Evolutionary conservation across 352 stramenopile species (phyloP), one percentile per base, ranked within the genome.

Genomic region (Globisporangium polare): DNA sequence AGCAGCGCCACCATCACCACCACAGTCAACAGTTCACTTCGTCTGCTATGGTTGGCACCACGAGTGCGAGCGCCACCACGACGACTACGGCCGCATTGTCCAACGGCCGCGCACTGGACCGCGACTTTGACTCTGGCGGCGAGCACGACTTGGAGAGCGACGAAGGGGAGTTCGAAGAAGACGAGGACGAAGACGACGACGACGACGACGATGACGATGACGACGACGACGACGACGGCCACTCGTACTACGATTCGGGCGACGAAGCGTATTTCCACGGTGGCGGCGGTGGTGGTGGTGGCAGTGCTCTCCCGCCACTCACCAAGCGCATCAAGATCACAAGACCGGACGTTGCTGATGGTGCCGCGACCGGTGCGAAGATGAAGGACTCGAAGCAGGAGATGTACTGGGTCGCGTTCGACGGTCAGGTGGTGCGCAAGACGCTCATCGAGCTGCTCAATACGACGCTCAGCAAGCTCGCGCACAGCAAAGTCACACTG

Each of bases 391-490:
- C 63, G 5, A 74, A 57, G 24, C 60, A 53, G 7, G 80, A 92
- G 54, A 69, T 76, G 50, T 93, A 89, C 55, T 93, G 81, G 81
- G 72, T 77, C 41, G 68, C 77, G 1, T 91, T 90, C 58, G 81
- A 93, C 58, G 73, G 63, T 22, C 59, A 80, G 47, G 64, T 89
- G 17, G 71, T 91, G 56, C 55, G 73, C 20, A 93, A 93, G 63
- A 90, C 73, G 24, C 73, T 93, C 50, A 39, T 60, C 67, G 68
- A 75, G 43, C 62, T 78, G 57, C 76, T 87, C 6, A 87, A 71
- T 39, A 85, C 58, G 35, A 71, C 54, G 31, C 70, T 77, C 26
- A 79, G 63, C 45, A 77, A 75, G 56, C 54, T 79, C 39, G 69
- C 69, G 33, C 67, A 77, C 53, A 66, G 65, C 29, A 67, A 58